phyloP scores from a whole-genome alignment of 805 yeast genomes.

The Pichia nanzhaoensis region DNA sequence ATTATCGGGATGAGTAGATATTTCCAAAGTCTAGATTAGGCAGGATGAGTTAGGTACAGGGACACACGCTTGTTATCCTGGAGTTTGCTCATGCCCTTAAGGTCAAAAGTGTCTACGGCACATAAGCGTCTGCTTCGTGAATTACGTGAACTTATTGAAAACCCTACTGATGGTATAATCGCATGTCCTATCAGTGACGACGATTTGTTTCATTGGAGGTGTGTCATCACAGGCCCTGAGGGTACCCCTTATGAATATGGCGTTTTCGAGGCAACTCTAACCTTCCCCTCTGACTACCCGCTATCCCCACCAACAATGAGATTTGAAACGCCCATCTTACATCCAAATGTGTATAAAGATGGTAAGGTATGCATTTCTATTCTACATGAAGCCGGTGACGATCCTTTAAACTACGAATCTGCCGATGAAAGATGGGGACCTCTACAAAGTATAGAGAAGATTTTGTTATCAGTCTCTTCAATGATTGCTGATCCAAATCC shows the following conservation, averaged over 20 bases:
- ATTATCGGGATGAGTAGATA: too few relatives aligned
- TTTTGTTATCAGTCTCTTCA: slow-evolving; percentile 83
- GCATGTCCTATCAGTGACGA: slow-evolving; percentile 80
- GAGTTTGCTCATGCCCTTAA: slow-evolving; percentile 23
- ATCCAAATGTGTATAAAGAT: slow-evolving; percentile 90
- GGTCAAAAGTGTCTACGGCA: slow-evolving; percentile 40
- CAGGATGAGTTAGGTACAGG: too few relatives aligned
- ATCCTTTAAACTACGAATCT: slow-evolving; percentile 89
- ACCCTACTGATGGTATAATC: slow-evolving; percentile 90
- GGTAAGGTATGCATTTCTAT: slow-evolving; percentile 96
- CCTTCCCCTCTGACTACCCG: slow-evolving; percentile 49
- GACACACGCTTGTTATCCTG: too few relatives aligned
- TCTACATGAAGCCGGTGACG: slow-evolving; percentile 94
- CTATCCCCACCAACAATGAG: slow-evolving; percentile 50
- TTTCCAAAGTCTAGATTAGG: too few relatives aligned
- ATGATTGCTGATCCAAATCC: slow-evolving; percentile 97
- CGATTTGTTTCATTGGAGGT: slow-evolving; percentile 47
- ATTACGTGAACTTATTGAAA: slow-evolving; percentile 75
- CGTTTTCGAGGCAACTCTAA: slow-evolving; percentile 44
- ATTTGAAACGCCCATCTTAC: slow-evolving; percentile 75
- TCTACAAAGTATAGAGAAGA: slow-evolving; percentile 96
- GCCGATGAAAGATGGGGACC: slow-evolving; percentile 99
- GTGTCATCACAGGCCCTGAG: slow-evolving; percentile 46
- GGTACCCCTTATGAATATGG: slow-evolving; percentile 53
- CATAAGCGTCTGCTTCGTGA: slow-evolving; percentile 83